Conservation (phyloP, 768 basidiomycete genomes). For the Macrolepiota fuliginosa region DNA sequence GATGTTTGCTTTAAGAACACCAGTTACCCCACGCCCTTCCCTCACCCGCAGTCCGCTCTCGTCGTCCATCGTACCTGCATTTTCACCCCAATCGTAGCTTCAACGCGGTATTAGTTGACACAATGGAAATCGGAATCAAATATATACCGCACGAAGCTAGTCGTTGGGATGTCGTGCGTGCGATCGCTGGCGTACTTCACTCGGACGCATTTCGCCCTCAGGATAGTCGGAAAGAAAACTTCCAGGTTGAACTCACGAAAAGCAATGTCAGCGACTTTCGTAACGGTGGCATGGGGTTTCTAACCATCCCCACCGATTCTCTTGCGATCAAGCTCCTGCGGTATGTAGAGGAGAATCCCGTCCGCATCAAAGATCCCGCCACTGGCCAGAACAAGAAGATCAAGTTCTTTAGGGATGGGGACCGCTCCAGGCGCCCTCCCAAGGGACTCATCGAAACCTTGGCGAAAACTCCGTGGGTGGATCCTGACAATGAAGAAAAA, state of each 20-base stretch:
- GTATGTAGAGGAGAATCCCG: conserved; percentile 38
- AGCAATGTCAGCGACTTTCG: conserved; percentile 45
- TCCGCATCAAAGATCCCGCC: conserved; percentile 34
- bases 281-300: conserved; percentile 51
- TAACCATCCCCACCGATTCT: conserved; percentile 35
- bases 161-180: conserved; percentile 55
- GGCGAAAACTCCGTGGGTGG: conserved; percentile 52
- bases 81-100: conserved; percentile 5
- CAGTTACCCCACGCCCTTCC: not conserved
- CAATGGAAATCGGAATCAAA: conserved; percentile 38
- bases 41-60: not conserved
- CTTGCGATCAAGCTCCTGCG: conserved; percentile 46
- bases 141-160: conserved; percentile 40
- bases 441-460: conserved; percentile 31
- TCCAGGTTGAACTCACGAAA: conserved; percentile 52
- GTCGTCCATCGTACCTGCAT: conserved; percentile 8
- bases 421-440: conserved; percentile 12
- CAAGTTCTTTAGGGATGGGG: conserved; percentile 26
- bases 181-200: conserved; percentile 57
- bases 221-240: conserved; percentile 49
- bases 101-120: conserved; percentile 7
- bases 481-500: conserved; percentile 53
- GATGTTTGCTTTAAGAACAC: not conserved
- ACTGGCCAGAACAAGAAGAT: conserved; percentile 28
- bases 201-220: conserved; percentile 44